phyloP scores from a whole-genome alignment of 768 basidiomycete species.

The Sarcomyxa edulis region DNA sequence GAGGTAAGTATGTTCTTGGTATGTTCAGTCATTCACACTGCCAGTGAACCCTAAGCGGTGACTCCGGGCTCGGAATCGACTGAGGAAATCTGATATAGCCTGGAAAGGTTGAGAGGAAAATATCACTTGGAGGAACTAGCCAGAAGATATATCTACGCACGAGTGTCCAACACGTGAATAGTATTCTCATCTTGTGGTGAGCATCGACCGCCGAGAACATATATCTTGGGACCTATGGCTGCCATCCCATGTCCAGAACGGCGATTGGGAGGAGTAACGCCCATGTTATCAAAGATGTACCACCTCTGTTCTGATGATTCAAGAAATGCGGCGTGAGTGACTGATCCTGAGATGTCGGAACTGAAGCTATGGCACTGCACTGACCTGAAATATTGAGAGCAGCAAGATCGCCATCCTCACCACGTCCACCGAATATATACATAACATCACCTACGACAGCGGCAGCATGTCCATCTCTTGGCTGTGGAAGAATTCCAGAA shows the following conservation, averaged over 20 bases:
- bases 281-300: neutral
- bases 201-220: neutral
- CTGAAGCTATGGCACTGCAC: neutral
- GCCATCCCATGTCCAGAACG: neutral
- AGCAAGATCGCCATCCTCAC: neutral
- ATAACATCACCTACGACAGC: neutral
- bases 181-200: too few relatives aligned
- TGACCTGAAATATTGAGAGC: neutral
- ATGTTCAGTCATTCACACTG: too few relatives aligned
- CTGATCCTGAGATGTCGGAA: neutral
- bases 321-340: too few relatives aligned
- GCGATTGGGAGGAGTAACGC: neutral
- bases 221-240: constrained; percentile 31
- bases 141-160: too few relatives aligned
- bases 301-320: neutral
- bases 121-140: too few relatives aligned
- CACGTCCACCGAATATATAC: neutral
- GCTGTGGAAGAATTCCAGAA: neutral
- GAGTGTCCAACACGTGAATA: too few relatives aligned
- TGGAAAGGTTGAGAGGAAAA: too few relatives aligned
- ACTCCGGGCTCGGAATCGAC: too few relatives aligned
- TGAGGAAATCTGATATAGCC: too few relatives aligned
- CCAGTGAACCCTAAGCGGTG: too few relatives aligned
- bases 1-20: too few relatives aligned
- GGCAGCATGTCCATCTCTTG: neutral